Base-by-base conservation (phyloP, 2,329 filamentous ascomycete species). In the Aspergillus carbonarius region DNA sequence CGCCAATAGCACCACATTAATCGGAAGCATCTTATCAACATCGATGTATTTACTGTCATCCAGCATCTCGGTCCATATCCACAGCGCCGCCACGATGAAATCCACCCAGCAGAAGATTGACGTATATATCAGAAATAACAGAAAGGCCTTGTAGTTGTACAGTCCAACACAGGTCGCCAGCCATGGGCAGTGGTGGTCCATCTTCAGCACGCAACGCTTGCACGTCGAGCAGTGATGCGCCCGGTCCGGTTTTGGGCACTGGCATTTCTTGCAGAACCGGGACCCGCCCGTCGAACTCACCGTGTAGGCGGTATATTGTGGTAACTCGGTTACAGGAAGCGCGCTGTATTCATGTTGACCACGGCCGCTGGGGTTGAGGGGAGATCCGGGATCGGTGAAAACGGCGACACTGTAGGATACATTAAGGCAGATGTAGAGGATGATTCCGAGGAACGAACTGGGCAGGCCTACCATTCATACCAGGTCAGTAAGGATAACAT, bases 151-250 rank as follows among this genome's bases (percentile, higher is more conserved):
- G 82, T 97, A 96, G 77, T 99, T 99, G 71, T 86, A 87, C 63
- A 99, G 81, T 18, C 95, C 95, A 60, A 99, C 90, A 75, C 95
- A 99, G 4, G 92, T 96, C 27, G 95, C 93, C 51, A 99, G 83
- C 95, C 95, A 99, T 15, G 95, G 95, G 74, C 95, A 99, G 79
- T 99, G 95, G 75, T 99, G 95, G 73, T 99, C 95, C 95, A 99
- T 99, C 82, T 99, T 99, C 74, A 99, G 82, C 25, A 99, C 93
- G 74, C 95, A 99, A 70, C 90, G 89, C 66, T 89, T 87, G 78
- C 95, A 99, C 4, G 92, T 96, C 10, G 92, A 96, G 82, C 95
- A 99, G 80, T 99, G 95, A 76, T 99, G 95, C 32, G 93, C 88
- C 61, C 95, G 91, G 78, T 99, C 95, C 42, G 95, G 95, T 79